Percentiles rank a stretch among this genome's conserved stretches.
phyloP scores from a whole-genome alignment of 2,329 filamentous ascomycete genomes.

The Exserohilum turcica region DNA sequence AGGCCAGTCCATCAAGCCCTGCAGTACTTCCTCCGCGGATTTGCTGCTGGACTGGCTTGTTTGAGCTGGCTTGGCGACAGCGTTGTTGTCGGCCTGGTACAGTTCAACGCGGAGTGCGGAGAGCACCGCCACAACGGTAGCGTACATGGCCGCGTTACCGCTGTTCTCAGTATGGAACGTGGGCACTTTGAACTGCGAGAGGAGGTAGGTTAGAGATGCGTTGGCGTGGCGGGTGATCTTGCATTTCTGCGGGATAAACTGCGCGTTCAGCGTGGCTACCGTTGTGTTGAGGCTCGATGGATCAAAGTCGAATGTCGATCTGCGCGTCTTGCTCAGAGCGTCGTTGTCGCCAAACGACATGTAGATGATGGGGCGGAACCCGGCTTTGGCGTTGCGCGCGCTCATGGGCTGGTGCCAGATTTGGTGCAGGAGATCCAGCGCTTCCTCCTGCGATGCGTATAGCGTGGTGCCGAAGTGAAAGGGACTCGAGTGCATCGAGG shows the following conservation, averaged over 20 bases:
- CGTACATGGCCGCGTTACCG: slow-evolving; percentile 22
- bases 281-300: slow-evolving; percentile 13
- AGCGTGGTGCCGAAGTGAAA: slow-evolving; percentile 24
- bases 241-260: slow-evolving; percentile 16
- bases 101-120: slow-evolving; percentile 14
- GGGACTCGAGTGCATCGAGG: slow-evolving; percentile 1
- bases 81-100: slow-evolving; percentile 9
- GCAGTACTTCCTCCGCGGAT: slow-evolving; percentile 10
- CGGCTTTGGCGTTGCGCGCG: neutral
- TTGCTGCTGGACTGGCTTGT: slow-evolving; percentile 15
- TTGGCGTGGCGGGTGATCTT: slow-evolving; percentile 9
- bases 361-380: slow-evolving; percentile 23
- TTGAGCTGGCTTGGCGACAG: slow-evolving; percentile 13
- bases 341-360: slow-evolving; percentile 16
- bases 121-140: slow-evolving; percentile 19
- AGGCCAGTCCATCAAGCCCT: slow-evolving; percentile 19
- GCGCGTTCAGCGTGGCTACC: slow-evolving; percentile 21
- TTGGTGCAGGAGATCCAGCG: slow-evolving; percentile 8
- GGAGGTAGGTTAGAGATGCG: slow-evolving; percentile 10
- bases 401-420: slow-evolving; percentile 24
- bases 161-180: slow-evolving; percentile 6
- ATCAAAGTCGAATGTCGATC: slow-evolving; percentile 17
- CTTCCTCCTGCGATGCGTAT: slow-evolving; percentile 14
- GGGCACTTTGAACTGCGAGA: slow-evolving; percentile 9
- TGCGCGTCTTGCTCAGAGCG: slow-evolving; percentile 2